Evolutionary conservation across 2,329 filamentous ascomycete species (phyloP).

Genomic region (Fusarium illudens): DNA sequence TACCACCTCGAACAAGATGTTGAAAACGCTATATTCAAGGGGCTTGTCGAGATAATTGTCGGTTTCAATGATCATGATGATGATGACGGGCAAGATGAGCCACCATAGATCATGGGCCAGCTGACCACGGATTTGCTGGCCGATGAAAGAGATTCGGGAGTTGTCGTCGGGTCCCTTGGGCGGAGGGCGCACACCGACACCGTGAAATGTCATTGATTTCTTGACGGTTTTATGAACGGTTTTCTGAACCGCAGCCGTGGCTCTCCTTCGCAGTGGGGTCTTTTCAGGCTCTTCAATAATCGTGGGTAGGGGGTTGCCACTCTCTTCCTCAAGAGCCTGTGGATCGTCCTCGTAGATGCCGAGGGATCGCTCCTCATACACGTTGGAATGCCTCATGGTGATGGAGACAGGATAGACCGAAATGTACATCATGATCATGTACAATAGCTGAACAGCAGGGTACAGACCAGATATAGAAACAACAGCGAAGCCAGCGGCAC

Average conservation of each 20-base stretch:
- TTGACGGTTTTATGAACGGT: constrained; percentile 50
- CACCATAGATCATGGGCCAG: constrained; percentile 74
- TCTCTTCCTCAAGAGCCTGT: constrained; percentile 39
- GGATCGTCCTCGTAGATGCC: constrained; percentile 62
- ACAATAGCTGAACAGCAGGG: constrained; percentile 67
- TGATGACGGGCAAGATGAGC: constrained; percentile 66
- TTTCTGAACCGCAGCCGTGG: constrained; percentile 44
- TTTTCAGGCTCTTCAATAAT: constrained; percentile 43
- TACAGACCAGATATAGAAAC: constrained; percentile 65
- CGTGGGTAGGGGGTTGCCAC: constrained; percentile 20
- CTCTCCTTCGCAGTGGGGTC: constrained; percentile 30
- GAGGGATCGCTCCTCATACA: constrained; percentile 74
- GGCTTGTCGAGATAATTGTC: constrained; percentile 61
- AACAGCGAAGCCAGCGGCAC: constrained; percentile 72
- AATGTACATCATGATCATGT: constrained; percentile 73
- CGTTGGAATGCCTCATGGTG: constrained; percentile 73
- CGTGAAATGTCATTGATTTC: constrained; percentile 53
- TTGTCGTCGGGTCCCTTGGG: constrained; percentile 40
- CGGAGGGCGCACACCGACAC: constrained; percentile 50
- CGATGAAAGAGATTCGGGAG: constrained; percentile 58
- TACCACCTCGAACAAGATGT: constrained; percentile 66
- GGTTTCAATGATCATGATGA: constrained; percentile 69
- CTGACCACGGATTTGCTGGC: constrained; percentile 69
- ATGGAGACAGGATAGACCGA: constrained; percentile 70
- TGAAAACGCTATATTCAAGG: constrained; percentile 65